These are phyloP conservation scores for Pulveroboletus ravenelii DNA, from an alignment of 768 basidiomycete species.

Conservation along the genomic window DNA sequence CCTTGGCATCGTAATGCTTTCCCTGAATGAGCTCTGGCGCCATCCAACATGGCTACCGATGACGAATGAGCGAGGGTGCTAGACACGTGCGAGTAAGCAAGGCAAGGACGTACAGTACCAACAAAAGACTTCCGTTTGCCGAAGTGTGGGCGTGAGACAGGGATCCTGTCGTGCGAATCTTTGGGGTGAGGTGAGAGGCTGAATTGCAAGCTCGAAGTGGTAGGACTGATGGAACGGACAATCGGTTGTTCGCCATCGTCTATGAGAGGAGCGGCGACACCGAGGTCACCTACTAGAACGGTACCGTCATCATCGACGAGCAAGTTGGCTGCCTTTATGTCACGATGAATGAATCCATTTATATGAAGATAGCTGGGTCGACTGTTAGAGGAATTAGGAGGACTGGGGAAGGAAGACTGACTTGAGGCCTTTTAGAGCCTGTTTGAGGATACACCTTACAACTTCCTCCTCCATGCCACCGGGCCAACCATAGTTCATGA, in stretches of 20 bases:
- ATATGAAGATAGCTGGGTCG: slow-evolving; percentile 70
- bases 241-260: slow-evolving; percentile 54
- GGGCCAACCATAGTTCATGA: slow-evolving; percentile 79
- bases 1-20: slow-evolving; percentile 75
- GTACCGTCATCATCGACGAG: slow-evolving; percentile 89
- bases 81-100: not conserved
- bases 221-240: slow-evolving; percentile 5
- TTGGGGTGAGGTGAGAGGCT: slow-evolving; percentile 23
- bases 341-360: slow-evolving; percentile 90
- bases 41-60: slow-evolving; percentile 85
- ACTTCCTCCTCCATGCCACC: slow-evolving; percentile 93
- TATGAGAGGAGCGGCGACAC: slow-evolving; percentile 80
- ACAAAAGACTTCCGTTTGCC: slow-evolving; percentile 91
- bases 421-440: slow-evolving; percentile 87
- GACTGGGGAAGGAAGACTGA: slow-evolving; percentile 32
- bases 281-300: slow-evolving; percentile 87
- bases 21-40: slow-evolving; percentile 90
- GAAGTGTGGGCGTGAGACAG: slow-evolving; percentile 39
- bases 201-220: slow-evolving; percentile 34
- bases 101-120: slow-evolving; percentile 59
- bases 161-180: not conserved
- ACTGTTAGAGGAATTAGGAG: not conserved
- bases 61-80: not conserved
- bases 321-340: slow-evolving; percentile 91
- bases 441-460: slow-evolving; percentile 75